Conservation (phyloP, 768 basidiomycete species). For the Pleurotus djamor region DNA sequence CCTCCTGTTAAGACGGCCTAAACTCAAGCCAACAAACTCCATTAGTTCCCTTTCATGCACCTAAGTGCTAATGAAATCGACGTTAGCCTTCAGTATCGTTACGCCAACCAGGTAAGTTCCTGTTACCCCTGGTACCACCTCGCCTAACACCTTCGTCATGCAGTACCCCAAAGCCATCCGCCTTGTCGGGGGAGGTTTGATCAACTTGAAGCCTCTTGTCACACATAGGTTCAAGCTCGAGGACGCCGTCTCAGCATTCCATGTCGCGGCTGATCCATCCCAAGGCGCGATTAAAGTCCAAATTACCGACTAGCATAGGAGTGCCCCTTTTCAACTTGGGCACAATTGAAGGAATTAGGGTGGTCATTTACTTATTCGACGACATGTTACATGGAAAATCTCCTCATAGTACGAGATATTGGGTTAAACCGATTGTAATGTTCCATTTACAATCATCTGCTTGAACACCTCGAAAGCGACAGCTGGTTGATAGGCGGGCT, state of each 20-base stretch:
- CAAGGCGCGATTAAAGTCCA: constrained; percentile 73
- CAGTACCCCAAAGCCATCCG: constrained; percentile 85
- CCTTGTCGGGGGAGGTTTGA: constrained; percentile 72
- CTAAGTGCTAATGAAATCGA: constrained; percentile 71
- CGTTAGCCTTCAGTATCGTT: constrained; percentile 66
- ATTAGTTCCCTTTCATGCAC: constrained; percentile 71
- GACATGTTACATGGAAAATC: background rate
- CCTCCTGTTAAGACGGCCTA: background rate
- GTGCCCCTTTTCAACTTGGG: background rate
- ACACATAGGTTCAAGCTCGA: constrained; percentile 74
- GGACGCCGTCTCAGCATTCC: constrained; percentile 76
- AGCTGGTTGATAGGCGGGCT: constrained; percentile 64
- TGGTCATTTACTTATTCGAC: background rate
- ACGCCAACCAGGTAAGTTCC: constrained; percentile 60
- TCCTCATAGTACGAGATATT: background rate
- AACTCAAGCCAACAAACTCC: background rate
- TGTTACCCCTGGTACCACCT: too few species aligned
- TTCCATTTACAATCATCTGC: constrained; percentile 49
- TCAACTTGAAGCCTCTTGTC: constrained; percentile 76
- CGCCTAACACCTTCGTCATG: too few species aligned
- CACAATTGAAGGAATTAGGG: background rate
- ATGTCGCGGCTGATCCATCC: constrained; percentile 64
- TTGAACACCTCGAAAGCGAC: constrained; percentile 57
- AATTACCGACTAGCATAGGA: constrained; percentile 43
- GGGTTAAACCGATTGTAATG: constrained; percentile 46